Conservation (phyloP, 129 eudicot genomes). For the Escallonia herrerae region DNA sequence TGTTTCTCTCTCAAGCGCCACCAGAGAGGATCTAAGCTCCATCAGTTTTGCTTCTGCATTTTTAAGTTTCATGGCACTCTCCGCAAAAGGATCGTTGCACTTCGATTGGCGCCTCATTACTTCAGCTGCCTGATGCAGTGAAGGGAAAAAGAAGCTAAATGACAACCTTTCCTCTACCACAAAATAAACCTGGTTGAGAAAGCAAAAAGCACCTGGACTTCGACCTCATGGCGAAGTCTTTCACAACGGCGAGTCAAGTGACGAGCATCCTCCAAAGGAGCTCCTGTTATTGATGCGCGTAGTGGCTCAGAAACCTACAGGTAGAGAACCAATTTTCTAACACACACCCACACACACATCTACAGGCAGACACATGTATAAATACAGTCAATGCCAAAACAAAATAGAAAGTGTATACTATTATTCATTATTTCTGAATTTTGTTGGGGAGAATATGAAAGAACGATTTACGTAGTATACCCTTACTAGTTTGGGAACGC, state of each 20-base stretch:
- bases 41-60: too few relatives aligned
- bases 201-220: slow-evolving; percentile 56
- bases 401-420: too few relatives aligned
- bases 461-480: too few relatives aligned
- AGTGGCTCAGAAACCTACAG: slow-evolving; percentile 72
- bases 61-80: slow-evolving; percentile 19
- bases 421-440: too few relatives aligned
- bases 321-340: background rate
- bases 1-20: too few relatives aligned
- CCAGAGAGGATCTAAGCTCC: too few relatives aligned
- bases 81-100: slow-evolving; percentile 50
- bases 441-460: too few relatives aligned
- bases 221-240: slow-evolving; percentile 76
- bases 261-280: slow-evolving; percentile 96
- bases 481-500: too few relatives aligned
- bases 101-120: slow-evolving; percentile 70
- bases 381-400: too few relatives aligned
- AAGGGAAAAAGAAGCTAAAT: background rate
- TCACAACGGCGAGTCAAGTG: slow-evolving; percentile 76
- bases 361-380: too few relatives aligned
- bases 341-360: background rate
- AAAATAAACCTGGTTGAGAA: slow-evolving; percentile 1
- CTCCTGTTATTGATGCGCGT: slow-evolving; percentile 55
- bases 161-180: background rate
- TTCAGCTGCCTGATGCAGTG: slow-evolving; percentile 54